Conservation (phyloP, 352 stramenopile genomes). For the Phytophthora pisi region DNA sequence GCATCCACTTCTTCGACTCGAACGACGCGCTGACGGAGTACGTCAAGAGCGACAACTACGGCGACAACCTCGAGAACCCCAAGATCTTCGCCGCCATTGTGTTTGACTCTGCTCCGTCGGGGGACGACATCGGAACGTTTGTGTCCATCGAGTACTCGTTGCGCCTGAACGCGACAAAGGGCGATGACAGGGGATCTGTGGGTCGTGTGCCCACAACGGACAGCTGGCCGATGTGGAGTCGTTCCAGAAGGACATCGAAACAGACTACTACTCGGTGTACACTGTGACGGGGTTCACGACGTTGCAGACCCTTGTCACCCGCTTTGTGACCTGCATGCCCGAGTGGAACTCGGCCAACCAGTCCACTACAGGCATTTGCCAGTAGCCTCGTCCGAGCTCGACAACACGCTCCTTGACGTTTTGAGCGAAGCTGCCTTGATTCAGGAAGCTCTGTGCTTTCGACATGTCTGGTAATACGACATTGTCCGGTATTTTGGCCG, state of each 20-base stretch:
- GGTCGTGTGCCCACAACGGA: conserved; percentile 39
- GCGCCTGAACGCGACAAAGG: conserved; percentile 57
- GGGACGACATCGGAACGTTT: conserved; percentile 43
- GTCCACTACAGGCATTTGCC: conserved; percentile 49
- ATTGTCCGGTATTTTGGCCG: conserved; percentile 1
- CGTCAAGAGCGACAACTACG: conserved; percentile 50
- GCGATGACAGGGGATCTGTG: conserved; percentile 7
- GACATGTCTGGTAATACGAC: no score
- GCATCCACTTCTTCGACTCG: conserved; percentile 55
- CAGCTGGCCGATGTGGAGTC: conserved; percentile 27
- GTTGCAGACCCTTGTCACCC: conserved; percentile 61
- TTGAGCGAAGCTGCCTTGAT: conserved; percentile 39
- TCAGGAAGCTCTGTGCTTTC: neutral
- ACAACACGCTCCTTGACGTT: conserved; percentile 34
- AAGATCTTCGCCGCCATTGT: conserved; percentile 62
- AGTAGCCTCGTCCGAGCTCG: conserved; percentile 29
- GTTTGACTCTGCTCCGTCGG: conserved; percentile 46
- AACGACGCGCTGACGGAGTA: conserved; percentile 49
- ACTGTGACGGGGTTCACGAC: conserved; percentile 59
- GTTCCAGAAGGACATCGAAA: conserved; percentile 40
- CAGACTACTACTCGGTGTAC: conserved; percentile 48
- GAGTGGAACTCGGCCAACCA: conserved; percentile 45
- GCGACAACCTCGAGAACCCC: conserved; percentile 41
- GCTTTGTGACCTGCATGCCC: conserved; percentile 63
- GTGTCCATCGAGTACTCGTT: conserved; percentile 62